Conservation (phyloP, 2,329 filamentous ascomycete species). For the Cordyceps cateniannulata region DNA sequence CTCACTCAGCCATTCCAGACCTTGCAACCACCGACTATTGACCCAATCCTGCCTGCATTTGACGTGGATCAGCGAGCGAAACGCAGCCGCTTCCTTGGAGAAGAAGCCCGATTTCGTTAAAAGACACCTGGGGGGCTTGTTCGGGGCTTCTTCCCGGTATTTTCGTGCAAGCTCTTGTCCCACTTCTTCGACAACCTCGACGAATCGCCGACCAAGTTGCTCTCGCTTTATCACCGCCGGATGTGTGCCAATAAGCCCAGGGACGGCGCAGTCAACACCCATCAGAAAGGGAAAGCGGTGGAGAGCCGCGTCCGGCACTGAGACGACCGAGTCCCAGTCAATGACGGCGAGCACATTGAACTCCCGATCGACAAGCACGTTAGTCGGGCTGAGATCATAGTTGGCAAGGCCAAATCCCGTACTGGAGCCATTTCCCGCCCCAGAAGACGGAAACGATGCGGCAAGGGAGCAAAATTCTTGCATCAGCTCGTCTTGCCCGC, state of each 20-base stretch:
- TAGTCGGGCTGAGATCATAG: conserved; percentile 30
- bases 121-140: background rate
- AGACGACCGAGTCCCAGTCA: conserved; percentile 35
- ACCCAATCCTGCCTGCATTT: background rate
- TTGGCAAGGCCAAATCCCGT: conserved; percentile 7
- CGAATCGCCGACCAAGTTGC: background rate
- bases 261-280: background rate
- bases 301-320: conserved; percentile 1
- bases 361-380: conserved; percentile 33
- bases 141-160: background rate
- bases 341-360: conserved; percentile 30
- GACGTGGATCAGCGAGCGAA: background rate
- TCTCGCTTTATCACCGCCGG: background rate
- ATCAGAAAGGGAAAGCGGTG: background rate
- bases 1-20: conserved; percentile 2
- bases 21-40: background rate
- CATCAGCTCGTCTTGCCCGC: background rate
- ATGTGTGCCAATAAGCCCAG: background rate
- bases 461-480: conserved; percentile 1
- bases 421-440: background rate
- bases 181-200: background rate
- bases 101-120: background rate
- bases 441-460: background rate
- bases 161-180: background rate
- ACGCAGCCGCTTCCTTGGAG: conserved; percentile 2